These are phyloP conservation scores for Podaxis sp. DNA, from an alignment of 768 basidiomycete genomes.

Conservation along the genomic window DNA sequence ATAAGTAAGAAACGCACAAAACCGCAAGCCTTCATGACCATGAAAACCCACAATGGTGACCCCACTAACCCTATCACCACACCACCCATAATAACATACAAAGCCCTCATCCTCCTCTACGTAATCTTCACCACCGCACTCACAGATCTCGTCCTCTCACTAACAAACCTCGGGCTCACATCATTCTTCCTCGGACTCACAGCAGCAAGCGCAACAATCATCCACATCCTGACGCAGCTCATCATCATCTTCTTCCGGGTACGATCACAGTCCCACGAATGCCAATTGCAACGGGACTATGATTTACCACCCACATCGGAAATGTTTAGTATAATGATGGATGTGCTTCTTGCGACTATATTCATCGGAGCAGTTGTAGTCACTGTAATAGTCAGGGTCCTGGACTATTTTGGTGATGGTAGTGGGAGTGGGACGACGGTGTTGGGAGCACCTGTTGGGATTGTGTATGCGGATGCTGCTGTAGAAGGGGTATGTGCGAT, in stretches of 20 bases:
- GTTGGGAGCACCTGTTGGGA: neutral
- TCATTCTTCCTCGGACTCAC: conserved; percentile 1
- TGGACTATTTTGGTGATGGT: neutral
- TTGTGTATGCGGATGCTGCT: neutral
- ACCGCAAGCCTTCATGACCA: neutral
- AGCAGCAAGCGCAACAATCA: neutral
- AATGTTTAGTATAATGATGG: neutral
- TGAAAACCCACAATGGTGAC: neutral
- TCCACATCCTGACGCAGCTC: neutral
- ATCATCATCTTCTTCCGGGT: neutral
- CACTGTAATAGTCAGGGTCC: neutral
- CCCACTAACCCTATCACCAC: neutral
- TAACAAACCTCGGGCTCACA: neutral
- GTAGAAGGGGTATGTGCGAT: neutral
- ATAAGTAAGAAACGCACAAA: neutral
- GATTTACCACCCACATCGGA: neutral
- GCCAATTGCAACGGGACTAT: neutral
- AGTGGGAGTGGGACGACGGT: neutral
- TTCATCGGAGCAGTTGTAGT: neutral
- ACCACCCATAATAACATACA: neutral
- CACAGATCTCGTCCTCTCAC: neutral
- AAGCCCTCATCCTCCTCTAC: neutral
- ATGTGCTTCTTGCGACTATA: neutral
- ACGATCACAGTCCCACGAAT: neutral
- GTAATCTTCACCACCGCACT: neutral